Percentiles rank a stretch among this genome's conserved stretches.
phyloP scores from a whole-genome alignment of 2,329 filamentous ascomycete genomes.

The Sporothrix pallida region DNA sequence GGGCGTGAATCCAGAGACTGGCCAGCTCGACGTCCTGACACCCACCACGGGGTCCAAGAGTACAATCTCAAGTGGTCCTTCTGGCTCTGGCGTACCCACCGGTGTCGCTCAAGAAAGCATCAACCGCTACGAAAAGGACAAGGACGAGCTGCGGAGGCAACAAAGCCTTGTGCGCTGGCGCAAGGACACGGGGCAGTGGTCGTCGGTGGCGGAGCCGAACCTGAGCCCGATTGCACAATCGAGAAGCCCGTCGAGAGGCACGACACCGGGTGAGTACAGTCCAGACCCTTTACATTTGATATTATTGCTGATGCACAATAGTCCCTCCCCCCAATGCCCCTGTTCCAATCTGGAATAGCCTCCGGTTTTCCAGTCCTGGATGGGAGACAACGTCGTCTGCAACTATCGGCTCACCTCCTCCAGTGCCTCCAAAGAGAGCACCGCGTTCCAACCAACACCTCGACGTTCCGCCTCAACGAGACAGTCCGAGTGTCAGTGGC shows the following conservation, averaged over 20 bases:
- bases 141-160: conserved; percentile 47
- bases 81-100: conserved; percentile 39
- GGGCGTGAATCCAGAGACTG: conserved; percentile 63
- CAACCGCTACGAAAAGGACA: conserved; percentile 52
- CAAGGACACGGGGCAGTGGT: conserved; percentile 56
- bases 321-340: not conserved
- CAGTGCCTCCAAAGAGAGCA: not conserved
- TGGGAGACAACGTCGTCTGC: conserved; percentile 18
- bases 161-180: conserved; percentile 52
- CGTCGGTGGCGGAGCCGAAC: conserved; percentile 56
- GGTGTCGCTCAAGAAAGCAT: conserved; percentile 48
- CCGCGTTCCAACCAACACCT: not conserved
- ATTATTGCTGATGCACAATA: not conserved
- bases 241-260: conserved; percentile 45
- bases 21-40: conserved; percentile 58
- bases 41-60: conserved; percentile 56
- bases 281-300: too few relatives aligned
- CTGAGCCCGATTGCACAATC: conserved; percentile 59
- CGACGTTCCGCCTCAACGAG: not conserved
- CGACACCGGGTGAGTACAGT: conserved; percentile 28
- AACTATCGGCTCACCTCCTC: not conserved
- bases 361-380: conserved; percentile 13
- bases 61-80: conserved; percentile 35
- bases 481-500: not conserved
- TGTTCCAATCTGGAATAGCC: not conserved